A percentile compares a stretch with the other conserved stretches of the same genome.
phyloP scores from a whole-genome alignment of 768 basidiomycete species.

The Agaricus bisporus region DNA sequence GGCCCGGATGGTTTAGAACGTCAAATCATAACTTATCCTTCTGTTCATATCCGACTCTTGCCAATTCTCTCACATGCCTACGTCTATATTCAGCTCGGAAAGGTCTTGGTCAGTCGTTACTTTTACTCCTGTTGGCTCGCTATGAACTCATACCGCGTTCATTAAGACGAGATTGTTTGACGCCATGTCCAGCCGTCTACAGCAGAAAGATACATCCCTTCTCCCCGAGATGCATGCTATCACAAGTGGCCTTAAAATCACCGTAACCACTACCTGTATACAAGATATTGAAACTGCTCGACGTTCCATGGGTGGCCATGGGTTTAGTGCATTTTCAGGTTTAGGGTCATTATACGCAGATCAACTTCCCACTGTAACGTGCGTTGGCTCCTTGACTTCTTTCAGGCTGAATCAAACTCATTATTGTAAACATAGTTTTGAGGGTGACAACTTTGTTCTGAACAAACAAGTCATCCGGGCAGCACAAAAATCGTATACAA shows the following conservation, averaged over 20 bases:
- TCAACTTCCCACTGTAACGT: slow-evolving; percentile 62
- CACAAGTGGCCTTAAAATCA: slow-evolving; percentile 62
- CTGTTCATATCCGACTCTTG: slow-evolving; percentile 64
- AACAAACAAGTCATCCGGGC: slow-evolving; percentile 71
- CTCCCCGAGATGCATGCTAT: slow-evolving; percentile 71
- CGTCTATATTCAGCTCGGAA: slow-evolving; percentile 61
- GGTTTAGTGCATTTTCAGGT: slow-evolving; percentile 64
- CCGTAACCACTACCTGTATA: slow-evolving; percentile 45
- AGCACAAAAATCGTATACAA: slow-evolving; percentile 53
- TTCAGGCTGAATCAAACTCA: background rate
- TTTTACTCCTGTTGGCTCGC: background rate
- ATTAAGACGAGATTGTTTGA: slow-evolving; percentile 45
- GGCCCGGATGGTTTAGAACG: slow-evolving; percentile 49
- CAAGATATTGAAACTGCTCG: slow-evolving; percentile 61
- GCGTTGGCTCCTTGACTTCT: slow-evolving; percentile 16
- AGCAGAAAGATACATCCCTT: slow-evolving; percentile 50
- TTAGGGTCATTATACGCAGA: slow-evolving; percentile 61
- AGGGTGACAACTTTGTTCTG: slow-evolving; percentile 77
- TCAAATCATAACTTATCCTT: slow-evolving; percentile 69
- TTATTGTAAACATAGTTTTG: slow-evolving; percentile 37
- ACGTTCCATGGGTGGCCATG: slow-evolving; percentile 73
- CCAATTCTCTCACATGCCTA: slow-evolving; percentile 66
- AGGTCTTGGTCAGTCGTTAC: slow-evolving; percentile 40
- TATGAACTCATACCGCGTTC: background rate
- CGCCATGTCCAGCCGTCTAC: slow-evolving; percentile 39